These are phyloP conservation scores for Grosmannia penicillata DNA, from an alignment of 2,329 filamentous ascomycete species.

Conservation along the genomic window DNA sequence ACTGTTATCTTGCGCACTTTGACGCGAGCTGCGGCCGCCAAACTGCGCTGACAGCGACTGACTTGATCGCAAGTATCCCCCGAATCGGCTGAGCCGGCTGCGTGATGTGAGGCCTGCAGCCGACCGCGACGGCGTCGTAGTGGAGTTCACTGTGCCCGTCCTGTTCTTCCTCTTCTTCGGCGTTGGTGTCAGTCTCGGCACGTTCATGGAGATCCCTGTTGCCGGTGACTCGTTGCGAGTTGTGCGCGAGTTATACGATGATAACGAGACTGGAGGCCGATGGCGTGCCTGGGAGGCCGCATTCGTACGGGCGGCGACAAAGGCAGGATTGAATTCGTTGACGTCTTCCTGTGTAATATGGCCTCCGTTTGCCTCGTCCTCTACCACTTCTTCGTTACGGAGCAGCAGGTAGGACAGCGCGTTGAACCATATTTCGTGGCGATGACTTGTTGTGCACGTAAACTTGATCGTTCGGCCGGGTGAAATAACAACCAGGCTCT, in stretches of 20 bases:
- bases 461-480: constrained; percentile 85
- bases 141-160: constrained; percentile 15
- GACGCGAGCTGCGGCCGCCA: constrained; percentile 28
- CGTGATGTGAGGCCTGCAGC: constrained; percentile 16
- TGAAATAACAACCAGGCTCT: constrained; percentile 81
- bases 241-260: constrained; percentile 66
- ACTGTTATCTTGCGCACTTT: constrained; percentile 14
- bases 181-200: constrained; percentile 42
- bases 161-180: constrained; percentile 21
- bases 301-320: constrained; percentile 18
- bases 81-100: constrained; percentile 42
- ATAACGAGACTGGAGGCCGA: constrained; percentile 50
- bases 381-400: constrained; percentile 38
- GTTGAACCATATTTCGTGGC: constrained; percentile 98
- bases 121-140: constrained; percentile 5
- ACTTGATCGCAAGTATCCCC: constrained; percentile 42
- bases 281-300: constrained; percentile 23
- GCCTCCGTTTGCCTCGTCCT: constrained; percentile 31
- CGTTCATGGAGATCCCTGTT: constrained; percentile 29
- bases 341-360: constrained; percentile 47
- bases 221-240: constrained; percentile 51
- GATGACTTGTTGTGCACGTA: constrained; percentile 81
- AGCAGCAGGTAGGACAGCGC: constrained; percentile 85
- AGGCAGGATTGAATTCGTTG: constrained; percentile 69
- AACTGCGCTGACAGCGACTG: constrained; percentile 27